Evolutionary conservation across 208 protist species (phyloP).

Genomic region (Trypanosoma brucei): DNA sequence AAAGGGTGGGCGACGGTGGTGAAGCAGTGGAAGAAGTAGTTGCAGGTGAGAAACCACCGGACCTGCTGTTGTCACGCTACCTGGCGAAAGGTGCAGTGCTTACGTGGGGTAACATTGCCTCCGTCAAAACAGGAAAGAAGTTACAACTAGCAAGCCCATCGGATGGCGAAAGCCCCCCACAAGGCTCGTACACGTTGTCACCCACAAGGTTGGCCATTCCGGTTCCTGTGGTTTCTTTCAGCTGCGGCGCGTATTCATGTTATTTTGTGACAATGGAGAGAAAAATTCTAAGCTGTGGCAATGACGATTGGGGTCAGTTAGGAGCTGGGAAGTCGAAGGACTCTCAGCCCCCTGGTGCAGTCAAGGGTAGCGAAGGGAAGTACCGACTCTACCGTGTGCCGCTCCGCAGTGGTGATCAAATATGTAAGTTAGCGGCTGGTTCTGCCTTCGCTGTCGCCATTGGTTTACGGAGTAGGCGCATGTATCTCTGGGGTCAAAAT

Average conservation of each 20-base stretch:
- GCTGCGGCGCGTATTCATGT: conserved; percentile 31
- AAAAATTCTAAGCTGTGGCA: conserved; percentile 31
- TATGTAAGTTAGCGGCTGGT: conserved; percentile 40
- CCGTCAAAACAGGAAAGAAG: background rate
- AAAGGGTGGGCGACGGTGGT: background rate
- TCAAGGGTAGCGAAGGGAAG: conserved; percentile 7
- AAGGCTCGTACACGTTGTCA: conserved; percentile 3
- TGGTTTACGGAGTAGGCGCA: conserved; percentile 15
- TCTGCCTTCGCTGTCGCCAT: conserved; percentile 39
- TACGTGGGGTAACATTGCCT: conserved; percentile 8
- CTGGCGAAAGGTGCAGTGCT: conserved; percentile 13
- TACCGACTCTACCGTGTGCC: conserved; percentile 24
- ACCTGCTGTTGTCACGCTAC: conserved; percentile 19
- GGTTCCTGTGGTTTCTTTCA: conserved; percentile 15
- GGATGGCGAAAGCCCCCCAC: background rate
- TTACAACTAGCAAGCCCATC: background rate
- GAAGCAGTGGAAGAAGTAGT: background rate
- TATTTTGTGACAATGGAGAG: conserved; percentile 35
- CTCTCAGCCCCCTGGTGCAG: background rate
- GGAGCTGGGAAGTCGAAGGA: conserved; percentile 28
- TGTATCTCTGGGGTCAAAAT: conserved; percentile 80
- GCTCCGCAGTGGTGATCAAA: conserved; percentile 28
- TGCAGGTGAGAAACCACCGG: conserved; percentile 9
- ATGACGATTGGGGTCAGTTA: conserved; percentile 47
- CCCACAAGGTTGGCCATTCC: conserved; percentile 4